Evolutionary conservation across 2,329 filamentous ascomycete species (phyloP).

Genomic region (Tolypocladium inflatum): DNA sequence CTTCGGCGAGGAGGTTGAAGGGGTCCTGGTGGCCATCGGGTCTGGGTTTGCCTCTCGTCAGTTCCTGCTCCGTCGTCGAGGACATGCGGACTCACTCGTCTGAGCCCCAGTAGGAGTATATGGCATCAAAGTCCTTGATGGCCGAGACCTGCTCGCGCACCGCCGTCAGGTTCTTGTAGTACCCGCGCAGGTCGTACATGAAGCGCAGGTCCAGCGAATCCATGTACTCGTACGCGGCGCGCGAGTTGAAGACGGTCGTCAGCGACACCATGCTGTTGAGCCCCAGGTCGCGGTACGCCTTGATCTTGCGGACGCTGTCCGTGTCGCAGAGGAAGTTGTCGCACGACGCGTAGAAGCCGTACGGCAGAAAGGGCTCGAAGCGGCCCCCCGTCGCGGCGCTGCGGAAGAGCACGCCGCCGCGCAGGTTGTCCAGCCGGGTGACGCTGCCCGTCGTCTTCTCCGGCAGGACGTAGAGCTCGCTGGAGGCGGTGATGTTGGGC

Average conservation of each 20-base stretch:
- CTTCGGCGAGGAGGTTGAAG: conserved; percentile 32
- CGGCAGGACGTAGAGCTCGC: conserved; percentile 31
- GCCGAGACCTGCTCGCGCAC: conserved; percentile 27
- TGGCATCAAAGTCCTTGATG: conserved; percentile 26
- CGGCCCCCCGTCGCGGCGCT: conserved; percentile 21
- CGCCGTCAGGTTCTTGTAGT: conserved; percentile 33
- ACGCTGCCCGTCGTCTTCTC: conserved; percentile 32
- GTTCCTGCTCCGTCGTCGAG: neutral
- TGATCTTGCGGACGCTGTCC: conserved; percentile 20
- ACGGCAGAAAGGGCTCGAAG: conserved; percentile 33
- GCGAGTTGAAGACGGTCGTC: conserved; percentile 26
- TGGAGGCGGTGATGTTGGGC: conserved; percentile 23
- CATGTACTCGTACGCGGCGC: conserved; percentile 28
- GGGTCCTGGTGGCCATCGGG: conserved; percentile 48
- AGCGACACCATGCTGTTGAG: conserved; percentile 36
- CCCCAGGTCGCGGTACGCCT: conserved; percentile 24
- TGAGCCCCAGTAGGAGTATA: conserved; percentile 35
- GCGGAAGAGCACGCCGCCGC: conserved; percentile 30
- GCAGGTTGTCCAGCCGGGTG: conserved; percentile 34
- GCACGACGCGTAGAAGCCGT: conserved; percentile 33
- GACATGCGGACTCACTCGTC: conserved; percentile 26
- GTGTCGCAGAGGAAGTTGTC: conserved; percentile 32
- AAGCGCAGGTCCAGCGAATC: conserved; percentile 26
- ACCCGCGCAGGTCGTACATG: conserved; percentile 35
- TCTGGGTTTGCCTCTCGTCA: conserved; percentile 10